These are phyloP conservation scores for Erodium chrysanthum DNA, from an alignment of 441 rosid species.

Conservation along the genomic window DNA sequence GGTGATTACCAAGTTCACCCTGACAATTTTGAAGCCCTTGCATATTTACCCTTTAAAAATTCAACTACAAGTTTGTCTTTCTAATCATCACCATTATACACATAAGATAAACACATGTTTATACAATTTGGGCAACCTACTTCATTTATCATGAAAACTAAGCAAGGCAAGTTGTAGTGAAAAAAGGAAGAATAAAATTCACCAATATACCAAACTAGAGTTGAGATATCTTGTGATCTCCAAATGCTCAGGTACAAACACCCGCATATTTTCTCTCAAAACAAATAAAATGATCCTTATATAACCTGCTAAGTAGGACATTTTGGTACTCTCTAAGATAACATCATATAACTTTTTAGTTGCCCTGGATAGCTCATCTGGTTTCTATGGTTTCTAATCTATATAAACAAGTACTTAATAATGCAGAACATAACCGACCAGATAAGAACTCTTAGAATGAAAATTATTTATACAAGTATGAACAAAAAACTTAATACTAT, in stretches of 20 bases:
- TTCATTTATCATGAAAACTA: neutral
- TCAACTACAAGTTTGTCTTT: conserved; percentile 5
- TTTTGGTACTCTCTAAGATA: neutral
- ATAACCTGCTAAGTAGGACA: neutral
- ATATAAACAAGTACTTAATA: neutral
- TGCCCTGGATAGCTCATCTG: neutral
- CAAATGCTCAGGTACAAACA: neutral
- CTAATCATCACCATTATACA: neutral
- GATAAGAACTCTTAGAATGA: neutral
- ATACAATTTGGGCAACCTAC: neutral
- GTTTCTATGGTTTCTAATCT: neutral
- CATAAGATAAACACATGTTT: neutral
- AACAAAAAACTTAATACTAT: neutral
- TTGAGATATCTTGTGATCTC: neutral
- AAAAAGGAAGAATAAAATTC: no score
- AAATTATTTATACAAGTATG: neutral
- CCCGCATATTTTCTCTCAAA: neutral
- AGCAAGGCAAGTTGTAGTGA: neutral
- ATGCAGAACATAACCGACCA: neutral
- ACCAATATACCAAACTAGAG: neutral
- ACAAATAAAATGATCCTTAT: neutral
- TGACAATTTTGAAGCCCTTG: neutral
- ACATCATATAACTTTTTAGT: neutral
- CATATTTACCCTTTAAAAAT: neutral
- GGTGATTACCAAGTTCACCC: neutral